These are phyloP conservation scores for Gossypium anomalum DNA, from an alignment of 345 rosid species.

Conservation along the genomic window DNA sequence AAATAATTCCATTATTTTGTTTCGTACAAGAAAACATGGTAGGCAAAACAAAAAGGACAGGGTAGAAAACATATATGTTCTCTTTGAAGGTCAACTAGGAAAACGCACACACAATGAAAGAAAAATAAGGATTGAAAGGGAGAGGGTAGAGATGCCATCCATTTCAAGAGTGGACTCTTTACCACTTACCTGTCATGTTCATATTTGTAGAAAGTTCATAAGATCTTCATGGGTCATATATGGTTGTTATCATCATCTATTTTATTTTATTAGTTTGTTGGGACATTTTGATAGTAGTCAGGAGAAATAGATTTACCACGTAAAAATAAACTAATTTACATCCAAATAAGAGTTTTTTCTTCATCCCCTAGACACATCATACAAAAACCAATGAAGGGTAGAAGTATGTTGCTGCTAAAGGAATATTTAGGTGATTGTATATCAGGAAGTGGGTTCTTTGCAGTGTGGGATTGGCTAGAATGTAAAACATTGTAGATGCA, in stretches of 20 bases:
- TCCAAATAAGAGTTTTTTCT: neutral
- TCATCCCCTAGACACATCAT: neutral
- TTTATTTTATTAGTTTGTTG: neutral
- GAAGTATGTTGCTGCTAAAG: neutral
- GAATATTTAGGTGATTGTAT: neutral
- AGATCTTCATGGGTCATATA: neutral
- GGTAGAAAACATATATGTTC: neutral
- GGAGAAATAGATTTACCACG: neutral
- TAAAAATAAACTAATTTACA: neutral
- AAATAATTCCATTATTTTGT: too few relatives aligned
- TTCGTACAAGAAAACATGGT: too few relatives aligned
- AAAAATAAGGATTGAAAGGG: neutral
- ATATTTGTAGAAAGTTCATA: neutral
- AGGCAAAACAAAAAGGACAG: too few relatives aligned
- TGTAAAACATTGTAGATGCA: neutral
- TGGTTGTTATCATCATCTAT: neutral
- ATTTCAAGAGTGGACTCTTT: neutral
- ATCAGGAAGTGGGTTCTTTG: neutral
- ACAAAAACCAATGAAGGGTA: neutral
- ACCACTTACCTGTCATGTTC: neutral
- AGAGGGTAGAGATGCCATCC: neutral
- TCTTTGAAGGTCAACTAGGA: neutral
- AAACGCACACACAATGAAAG: neutral
- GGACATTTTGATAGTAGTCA: neutral
- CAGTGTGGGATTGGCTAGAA: neutral